A percentile compares a stretch with the other conserved stretches of the same genome.
Evolutionary conservation across 2,329 filamentous ascomycete genomes (phyloP).

Genomic region (Orbilia blumenaviensis): DNA sequence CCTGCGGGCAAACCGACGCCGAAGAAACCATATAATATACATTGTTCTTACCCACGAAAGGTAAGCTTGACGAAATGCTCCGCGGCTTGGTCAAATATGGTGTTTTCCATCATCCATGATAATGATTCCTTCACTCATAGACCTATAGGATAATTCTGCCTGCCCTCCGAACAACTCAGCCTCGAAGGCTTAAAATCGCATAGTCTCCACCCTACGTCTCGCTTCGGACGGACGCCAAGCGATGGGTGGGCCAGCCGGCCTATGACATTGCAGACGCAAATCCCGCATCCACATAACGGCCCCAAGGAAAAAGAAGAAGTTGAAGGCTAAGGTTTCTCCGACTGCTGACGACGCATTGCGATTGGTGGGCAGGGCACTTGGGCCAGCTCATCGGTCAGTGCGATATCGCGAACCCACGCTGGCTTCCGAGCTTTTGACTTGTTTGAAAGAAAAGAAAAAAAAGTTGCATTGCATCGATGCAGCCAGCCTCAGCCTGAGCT

Average conservation of each 20-base stretch:
- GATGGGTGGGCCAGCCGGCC: conserved; percentile 22
- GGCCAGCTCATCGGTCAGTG: conserved; percentile 30
- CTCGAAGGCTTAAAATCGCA: conserved; percentile 47
- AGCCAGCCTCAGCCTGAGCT: conserved; percentile 16
- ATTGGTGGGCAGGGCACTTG: conserved; percentile 27
- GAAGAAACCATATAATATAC: conserved; percentile 31
- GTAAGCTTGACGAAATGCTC: conserved; percentile 28
- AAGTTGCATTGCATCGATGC: conserved; percentile 2
- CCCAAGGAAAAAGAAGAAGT: not conserved
- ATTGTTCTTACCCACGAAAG: conserved; percentile 15
- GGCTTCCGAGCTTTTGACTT: not conserved
- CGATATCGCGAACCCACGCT: conserved; percentile 22
- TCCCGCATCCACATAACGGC: conserved; percentile 28
- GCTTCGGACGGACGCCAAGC: conserved; percentile 52
- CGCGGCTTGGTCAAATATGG: conserved; percentile 14
- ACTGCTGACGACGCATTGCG: not conserved
- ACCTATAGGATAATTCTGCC: conserved; percentile 45
- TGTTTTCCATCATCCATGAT: conserved; percentile 9
- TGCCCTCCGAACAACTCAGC: conserved; percentile 51
- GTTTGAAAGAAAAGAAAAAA: conserved; percentile 1
- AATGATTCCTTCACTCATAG: conserved; percentile 49
- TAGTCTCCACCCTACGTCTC: conserved; percentile 50
- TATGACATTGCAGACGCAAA: conserved; percentile 33
- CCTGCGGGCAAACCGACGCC: conserved; percentile 23
- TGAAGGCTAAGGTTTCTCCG: conserved; percentile 18